Conservation (phyloP, 176 grass and related monocot species). For the Phoenix dactylifera region DNA sequence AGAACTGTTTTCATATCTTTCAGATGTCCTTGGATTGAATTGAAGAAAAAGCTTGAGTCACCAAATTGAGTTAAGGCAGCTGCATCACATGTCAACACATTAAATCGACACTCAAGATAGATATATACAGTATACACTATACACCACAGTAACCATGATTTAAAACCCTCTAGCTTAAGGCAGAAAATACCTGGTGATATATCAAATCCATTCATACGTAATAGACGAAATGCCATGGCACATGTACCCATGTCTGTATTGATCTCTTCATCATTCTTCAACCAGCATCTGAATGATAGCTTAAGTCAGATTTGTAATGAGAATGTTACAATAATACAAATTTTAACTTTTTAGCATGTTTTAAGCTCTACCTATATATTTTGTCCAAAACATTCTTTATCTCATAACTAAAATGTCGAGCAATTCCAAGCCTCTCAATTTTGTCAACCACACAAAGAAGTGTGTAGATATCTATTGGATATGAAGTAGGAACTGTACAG, state of each 20-base stretch:
- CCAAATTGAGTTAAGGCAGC: slow-evolving; percentile 40
- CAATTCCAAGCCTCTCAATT: slow-evolving; percentile 59
- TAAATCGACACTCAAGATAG: not conserved
- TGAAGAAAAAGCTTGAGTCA: slow-evolving; percentile 27
- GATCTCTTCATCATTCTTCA: slow-evolving; percentile 56
- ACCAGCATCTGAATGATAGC: slow-evolving; percentile 52
- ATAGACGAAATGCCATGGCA: slow-evolving; percentile 64
- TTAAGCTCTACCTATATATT: slow-evolving; percentile 37
- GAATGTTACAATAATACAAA: not conserved
- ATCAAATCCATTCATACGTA: slow-evolving; percentile 61
- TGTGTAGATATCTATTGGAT: slow-evolving; percentile 30
- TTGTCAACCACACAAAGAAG: slow-evolving; percentile 54
- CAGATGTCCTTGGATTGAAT: slow-evolving; percentile 61
- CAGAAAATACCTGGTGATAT: slow-evolving; percentile 50
- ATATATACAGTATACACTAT: no score
- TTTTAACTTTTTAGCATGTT: not conserved
- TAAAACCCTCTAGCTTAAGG: no score
- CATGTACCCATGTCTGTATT: slow-evolving; percentile 41
- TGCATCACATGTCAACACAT: slow-evolving; percentile 11
- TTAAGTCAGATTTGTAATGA: slow-evolving; percentile 11
- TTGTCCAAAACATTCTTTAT: slow-evolving; percentile 53
- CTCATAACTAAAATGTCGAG: slow-evolving; percentile 32
- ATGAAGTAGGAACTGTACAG: slow-evolving; percentile 35
- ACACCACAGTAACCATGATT: no score
- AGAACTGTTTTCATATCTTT: slow-evolving; percentile 54